phyloP scores from a whole-genome alignment of 768 basidiomycete species.

The Paxillus rubicundulus region DNA sequence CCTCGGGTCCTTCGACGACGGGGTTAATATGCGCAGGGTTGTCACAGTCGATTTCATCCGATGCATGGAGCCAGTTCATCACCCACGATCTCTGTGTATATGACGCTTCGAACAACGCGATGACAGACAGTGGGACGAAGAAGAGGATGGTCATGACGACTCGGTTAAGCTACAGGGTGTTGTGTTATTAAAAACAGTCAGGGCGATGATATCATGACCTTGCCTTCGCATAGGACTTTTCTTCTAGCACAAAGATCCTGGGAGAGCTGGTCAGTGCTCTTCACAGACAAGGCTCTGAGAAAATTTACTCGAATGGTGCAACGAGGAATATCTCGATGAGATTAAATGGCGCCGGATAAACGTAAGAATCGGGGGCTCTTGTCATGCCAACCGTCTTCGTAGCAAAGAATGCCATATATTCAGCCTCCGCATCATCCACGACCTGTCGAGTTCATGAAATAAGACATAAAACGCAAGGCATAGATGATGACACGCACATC shows the following conservation, averaged over 20 bases:
- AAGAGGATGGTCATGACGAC: slow-evolving; percentile 78
- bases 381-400: slow-evolving; percentile 84
- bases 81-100: slow-evolving; percentile 60
- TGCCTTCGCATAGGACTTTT: slow-evolving; percentile 60
- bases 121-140: slow-evolving; percentile 68
- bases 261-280: slow-evolving; percentile 1
- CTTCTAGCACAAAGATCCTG: slow-evolving; percentile 47
- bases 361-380: slow-evolving; percentile 73
- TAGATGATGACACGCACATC: slow-evolving; percentile 52
- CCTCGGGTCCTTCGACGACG: slow-evolving; percentile 51
- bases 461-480: not conserved
- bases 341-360: slow-evolving; percentile 94
- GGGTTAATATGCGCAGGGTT: slow-evolving; percentile 58
- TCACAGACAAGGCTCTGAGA: not conserved
- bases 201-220: not conserved
- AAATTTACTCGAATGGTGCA: slow-evolving; percentile 80
- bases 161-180: slow-evolving; percentile 59
- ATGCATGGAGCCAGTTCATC: slow-evolving; percentile 60
- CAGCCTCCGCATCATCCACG: slow-evolving; percentile 80
- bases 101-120: slow-evolving; percentile 73
- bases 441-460: slow-evolving; percentile 45
- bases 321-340: slow-evolving; percentile 77
- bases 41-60: slow-evolving; percentile 59
- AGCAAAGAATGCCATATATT: slow-evolving; percentile 90
- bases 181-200: slow-evolving; percentile 3